Conservation (phyloP, 371 early-diverging fungal species). For the Zychaea mexicana region DNA sequence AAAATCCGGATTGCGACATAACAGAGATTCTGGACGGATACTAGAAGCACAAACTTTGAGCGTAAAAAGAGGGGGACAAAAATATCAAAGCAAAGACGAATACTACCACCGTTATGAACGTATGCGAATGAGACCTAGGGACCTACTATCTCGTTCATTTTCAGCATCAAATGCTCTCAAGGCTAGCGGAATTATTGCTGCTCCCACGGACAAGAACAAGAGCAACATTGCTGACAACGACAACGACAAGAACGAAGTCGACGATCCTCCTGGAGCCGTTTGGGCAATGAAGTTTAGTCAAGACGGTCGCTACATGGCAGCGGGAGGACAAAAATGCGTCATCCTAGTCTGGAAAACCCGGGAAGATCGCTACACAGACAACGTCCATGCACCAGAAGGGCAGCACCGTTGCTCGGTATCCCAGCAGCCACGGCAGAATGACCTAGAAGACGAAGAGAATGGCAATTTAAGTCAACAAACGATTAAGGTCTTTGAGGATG, state of each 20-base stretch:
- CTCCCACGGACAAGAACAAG: conserved; percentile 1
- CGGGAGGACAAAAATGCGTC: conserved; percentile 74
- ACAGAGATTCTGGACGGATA: conserved; percentile 29
- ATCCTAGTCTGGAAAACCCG: conserved; percentile 75
- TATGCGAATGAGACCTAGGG: conserved; percentile 14
- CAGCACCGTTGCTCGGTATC: background rate
- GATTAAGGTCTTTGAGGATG: conserved; percentile 61
- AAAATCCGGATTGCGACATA: conserved; percentile 33
- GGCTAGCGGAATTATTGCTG: too few species aligned
- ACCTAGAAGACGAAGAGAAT: background rate
- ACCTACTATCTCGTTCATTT: background rate
- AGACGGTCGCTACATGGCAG: conserved; percentile 81
- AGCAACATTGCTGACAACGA: background rate
- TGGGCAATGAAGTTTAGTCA: conserved; percentile 72
- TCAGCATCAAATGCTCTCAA: background rate
- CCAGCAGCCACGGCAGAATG: too few species aligned
- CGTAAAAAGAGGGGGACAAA: background rate
- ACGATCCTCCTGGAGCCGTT: conserved; percentile 24
- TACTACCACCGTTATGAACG: background rate
- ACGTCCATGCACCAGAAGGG: background rate
- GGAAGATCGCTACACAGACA: conserved; percentile 15
- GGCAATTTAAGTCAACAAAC: background rate
- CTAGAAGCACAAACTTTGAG: conserved; percentile 37
- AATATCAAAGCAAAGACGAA: background rate
- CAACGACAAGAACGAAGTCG: background rate